Evolutionary conservation across 2,329 filamentous ascomycete species (phyloP).

Genomic region (Fusarium haematococcum): DNA sequence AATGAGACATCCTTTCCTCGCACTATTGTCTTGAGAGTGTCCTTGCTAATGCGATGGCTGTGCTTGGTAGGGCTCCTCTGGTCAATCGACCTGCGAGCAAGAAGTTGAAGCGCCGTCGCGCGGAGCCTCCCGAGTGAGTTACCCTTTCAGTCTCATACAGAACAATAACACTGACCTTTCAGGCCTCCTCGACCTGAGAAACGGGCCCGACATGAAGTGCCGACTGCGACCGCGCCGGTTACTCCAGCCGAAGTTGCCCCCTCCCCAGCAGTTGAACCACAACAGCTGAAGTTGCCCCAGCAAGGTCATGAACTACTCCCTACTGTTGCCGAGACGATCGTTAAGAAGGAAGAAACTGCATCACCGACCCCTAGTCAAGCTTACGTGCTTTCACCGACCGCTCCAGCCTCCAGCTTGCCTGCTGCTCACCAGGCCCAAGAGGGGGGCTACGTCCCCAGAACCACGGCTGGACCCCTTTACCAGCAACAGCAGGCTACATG

Average conservation of each 20-base stretch:
- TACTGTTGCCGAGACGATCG: not conserved
- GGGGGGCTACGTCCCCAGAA: not conserved
- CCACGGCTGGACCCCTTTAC: too few relatives aligned
- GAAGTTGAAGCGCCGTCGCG: constrained; percentile 26
- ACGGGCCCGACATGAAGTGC: not conserved
- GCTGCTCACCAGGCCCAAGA: not conserved
- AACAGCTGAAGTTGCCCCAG: not conserved
- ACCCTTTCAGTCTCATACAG: not conserved
- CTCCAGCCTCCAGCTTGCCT: not conserved
- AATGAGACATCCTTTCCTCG: not conserved
- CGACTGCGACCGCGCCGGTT: not conserved
- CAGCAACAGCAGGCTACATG: constrained; percentile 3
- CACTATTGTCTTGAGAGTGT: not conserved
- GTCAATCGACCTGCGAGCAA: constrained; percentile 25
- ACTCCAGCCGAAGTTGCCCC: not conserved
- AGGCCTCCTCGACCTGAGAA: constrained; percentile 8
- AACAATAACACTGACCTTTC: not conserved
- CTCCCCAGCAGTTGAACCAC: not conserved
- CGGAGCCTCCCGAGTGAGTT: constrained; percentile 21
- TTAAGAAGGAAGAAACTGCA: not conserved
- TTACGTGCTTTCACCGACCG: not conserved
- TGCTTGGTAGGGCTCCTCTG: constrained; percentile 13
- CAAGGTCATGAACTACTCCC: not conserved
- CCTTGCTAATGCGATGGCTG: not conserved
- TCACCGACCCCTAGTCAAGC: not conserved